Evolutionary conservation across 352 stramenopile species (phyloP), one percentile per base, ranked within the genome.

Genomic region (Elongisporangium prolatum): DNA sequence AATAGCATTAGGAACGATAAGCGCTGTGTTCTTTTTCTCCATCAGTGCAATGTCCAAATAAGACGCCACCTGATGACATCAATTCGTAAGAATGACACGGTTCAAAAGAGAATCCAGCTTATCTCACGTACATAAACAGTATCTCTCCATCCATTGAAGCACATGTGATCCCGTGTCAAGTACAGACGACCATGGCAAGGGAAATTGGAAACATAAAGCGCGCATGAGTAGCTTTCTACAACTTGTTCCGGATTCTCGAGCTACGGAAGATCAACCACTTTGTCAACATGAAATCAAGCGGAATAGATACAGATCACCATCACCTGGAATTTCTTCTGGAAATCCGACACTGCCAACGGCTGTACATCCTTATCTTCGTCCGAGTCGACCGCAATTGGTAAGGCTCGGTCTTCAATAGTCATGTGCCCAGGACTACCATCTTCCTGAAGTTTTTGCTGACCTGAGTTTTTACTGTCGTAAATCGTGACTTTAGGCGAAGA

Each of bases 291-390:
- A 48, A 52, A 38, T 50, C 22, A 20, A 47, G 20, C n/a, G 18
- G 13, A 52, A 13, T 16, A 28, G 7, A 60, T 25, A 58, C n/a
- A 50, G 5, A 50, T 47, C 7, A 25, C 54, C 22, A 21, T 60
- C 68, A 90, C 80, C 67, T 91, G 86, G 55, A 95, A 92, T 49
- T 89, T 88, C 63, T 88, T 92, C 57, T 91, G 77, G 51, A 93
- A 89, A 56, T 91, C 81, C 1, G 84, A 85, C 60, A 77, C 70
- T 1, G 56, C 80, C 21, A 91, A 67, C 20, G 77, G 60, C 34
- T 86, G 74, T 6, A 61, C 51, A 51, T 89, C 72, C 1, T 58
- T 14, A 20, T 74, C 72, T 21, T 84, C 74, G n/a, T 85, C 72
- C 22, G 38, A 40, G 28, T 13, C 28, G 8, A 40, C 28, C 1